Percentiles rank a stretch among this genome's conserved stretches.
phyloP scores from a whole-genome alignment of 2,329 filamentous ascomycete species.

The Sclerotinia subarctica region DNA sequence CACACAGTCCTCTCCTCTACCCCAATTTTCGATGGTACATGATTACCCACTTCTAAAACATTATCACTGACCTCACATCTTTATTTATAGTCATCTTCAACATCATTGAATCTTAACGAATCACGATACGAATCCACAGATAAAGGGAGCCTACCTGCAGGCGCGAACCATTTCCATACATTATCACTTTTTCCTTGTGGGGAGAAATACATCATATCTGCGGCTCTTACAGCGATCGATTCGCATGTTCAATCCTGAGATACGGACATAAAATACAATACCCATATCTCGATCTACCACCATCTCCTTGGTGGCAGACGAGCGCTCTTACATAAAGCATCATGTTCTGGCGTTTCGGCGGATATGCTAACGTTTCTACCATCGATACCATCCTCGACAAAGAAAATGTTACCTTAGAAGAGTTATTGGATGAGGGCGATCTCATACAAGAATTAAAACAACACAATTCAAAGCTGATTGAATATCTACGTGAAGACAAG shows the following conservation, averaged over 20 bases:
- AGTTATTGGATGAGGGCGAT: conserved; percentile 92
- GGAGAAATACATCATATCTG: conserved; percentile 25
- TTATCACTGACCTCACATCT: conserved; percentile 22
- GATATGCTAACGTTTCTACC: conserved; percentile 94
- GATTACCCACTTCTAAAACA: conserved; percentile 4
- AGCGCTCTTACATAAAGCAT: conserved; percentile 46
- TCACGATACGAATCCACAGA: conserved; percentile 27
- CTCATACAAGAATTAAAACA: conserved; percentile 97
- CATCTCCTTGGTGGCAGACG: conserved; percentile 33
- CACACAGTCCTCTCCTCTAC: conserved; percentile 12
- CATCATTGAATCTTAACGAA: conserved; percentile 26
- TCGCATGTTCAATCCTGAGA: conserved; percentile 36
- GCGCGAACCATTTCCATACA: conserved; percentile 14
- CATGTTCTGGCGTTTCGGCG: conserved; percentile 99
- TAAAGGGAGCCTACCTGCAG: conserved; percentile 8
- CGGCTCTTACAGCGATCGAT: conserved; percentile 28
- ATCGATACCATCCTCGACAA: conserved; percentile 97
- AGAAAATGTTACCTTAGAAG: conserved; percentile 88
- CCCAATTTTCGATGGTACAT: conserved; percentile 10
- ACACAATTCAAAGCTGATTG: conserved; percentile 95
- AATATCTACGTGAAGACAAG: conserved; percentile 85
- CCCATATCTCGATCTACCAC: conserved; percentile 30
- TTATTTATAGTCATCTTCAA: conserved; percentile 24
- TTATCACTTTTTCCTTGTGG: conserved; percentile 24
- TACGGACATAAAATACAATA: conserved; percentile 26